Conservation (phyloP, 257 asterid genomes). For the Parsonsia alboflavescens region DNA sequence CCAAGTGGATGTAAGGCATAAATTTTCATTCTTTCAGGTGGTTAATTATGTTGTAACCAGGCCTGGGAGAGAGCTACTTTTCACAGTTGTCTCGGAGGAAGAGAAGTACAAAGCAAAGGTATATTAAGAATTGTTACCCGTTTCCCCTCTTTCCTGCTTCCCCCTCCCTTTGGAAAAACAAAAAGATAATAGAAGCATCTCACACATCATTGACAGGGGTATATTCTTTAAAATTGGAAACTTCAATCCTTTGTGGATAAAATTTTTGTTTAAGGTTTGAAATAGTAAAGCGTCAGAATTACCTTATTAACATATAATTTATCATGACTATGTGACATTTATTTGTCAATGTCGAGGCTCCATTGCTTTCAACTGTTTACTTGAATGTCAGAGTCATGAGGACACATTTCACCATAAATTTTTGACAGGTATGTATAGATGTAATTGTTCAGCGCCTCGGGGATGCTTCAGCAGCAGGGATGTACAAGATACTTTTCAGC, state of each 20-base stretch:
- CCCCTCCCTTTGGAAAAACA: neutral
- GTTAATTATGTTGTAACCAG: constrained; percentile 78
- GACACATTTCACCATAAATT: neutral
- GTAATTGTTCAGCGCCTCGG: constrained; percentile 96
- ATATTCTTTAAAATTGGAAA: neutral
- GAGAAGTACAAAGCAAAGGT: constrained; percentile 99
- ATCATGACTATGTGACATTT: neutral
- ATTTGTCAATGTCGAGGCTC: neutral
- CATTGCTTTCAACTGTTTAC: neutral
- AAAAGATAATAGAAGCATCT: neutral
- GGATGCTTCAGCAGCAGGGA: constrained; percentile 95
- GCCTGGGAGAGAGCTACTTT: constrained; percentile 95
- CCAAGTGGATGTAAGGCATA: constrained; percentile 1
- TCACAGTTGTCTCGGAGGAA: constrained; percentile 85
- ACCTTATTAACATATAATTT: neutral
- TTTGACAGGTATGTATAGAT: constrained; percentile 82
- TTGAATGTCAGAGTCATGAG: constrained; percentile 7
- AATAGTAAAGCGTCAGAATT: neutral
- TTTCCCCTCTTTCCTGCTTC: neutral
- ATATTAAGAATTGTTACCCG: constrained; percentile 3
- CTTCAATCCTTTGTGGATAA: neutral
- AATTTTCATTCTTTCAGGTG: constrained; percentile 47
- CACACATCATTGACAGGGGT: neutral
- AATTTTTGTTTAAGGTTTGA: neutral
- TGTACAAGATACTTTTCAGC: constrained; percentile 74